Evolutionary conservation across 176 grass and related monocot genomes (phyloP), one percentile per base, ranked within the genome.

Genomic region (Paspalum vaginatum): DNA sequence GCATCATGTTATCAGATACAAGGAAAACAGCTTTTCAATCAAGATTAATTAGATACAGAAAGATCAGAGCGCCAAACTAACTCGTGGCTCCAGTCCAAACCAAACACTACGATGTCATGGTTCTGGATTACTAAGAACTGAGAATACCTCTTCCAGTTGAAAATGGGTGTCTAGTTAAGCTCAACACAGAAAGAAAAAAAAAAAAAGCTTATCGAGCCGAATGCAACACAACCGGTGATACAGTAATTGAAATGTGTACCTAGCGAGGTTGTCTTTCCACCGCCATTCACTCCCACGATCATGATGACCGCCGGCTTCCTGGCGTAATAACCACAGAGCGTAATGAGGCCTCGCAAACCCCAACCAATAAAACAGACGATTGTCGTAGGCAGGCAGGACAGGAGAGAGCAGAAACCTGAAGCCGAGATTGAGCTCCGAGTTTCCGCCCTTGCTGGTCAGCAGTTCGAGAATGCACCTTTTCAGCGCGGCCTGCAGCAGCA

Each of bases 271-370:
- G 96, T 98, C 52, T 98, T 95, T 74, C 96, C 96, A 81, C 96
- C 92, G 14, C 96, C 96, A 82, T 98, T 98, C 60, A 98, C 96
- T 65, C 96, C 96, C 47, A 98, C 90, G 54, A 99, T 86, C 92
- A 99, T 91, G 82, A 99, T 84, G 4, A 95, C 90, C 0, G 87
- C 92, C 41, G 90, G 92, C 24, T 99, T 99, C 82, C 96, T 95
- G 86, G 41, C 25, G 85, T 57, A 16, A 81, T 32, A 32, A 32
- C 7, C 6, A 74, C 2, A 18, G 75, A 74, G n/a, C 40, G 22
- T 41, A 64, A 38, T 82, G 46, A 91, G 44, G 57, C 40, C 7
- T 24, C 62, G 5, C 44, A 58, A 61, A 64, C 11, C 72, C 10
- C 62, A 70, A 7, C 0, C 43, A 58, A 24, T 15, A 58, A 25